These are phyloP conservation scores for Kwoniella sp. DNA, from an alignment of 768 basidiomycete genomes.

Conservation along the genomic window DNA sequence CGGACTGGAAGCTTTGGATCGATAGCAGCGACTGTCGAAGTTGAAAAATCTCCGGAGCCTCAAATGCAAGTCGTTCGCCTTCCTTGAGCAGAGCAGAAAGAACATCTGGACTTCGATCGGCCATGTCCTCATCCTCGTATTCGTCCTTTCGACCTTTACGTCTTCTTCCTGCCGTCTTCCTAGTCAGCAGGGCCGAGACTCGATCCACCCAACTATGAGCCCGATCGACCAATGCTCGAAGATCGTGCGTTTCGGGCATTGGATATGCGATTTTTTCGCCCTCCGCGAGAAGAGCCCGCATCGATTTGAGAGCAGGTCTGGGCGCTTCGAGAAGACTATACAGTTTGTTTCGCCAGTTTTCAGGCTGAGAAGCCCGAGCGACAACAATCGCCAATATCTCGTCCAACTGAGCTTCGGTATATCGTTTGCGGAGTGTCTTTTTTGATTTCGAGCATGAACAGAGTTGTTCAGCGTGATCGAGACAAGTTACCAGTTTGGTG, in stretches of 20 bases:
- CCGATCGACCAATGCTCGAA: conserved; percentile 75
- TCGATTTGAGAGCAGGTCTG: conserved; percentile 71
- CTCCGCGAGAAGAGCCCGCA: conserved; percentile 80
- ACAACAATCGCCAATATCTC: conserved; percentile 69
- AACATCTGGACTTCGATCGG: conserved; percentile 71
- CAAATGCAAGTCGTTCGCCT: conserved; percentile 79
- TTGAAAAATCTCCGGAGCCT: conserved; percentile 69
- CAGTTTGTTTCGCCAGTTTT: conserved; percentile 73
- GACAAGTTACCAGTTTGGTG: conserved; percentile 74
- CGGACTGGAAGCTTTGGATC: conserved; percentile 44
- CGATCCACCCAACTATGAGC: conserved; percentile 88
- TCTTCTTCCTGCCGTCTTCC: conserved; percentile 40
- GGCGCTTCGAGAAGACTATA: conserved; percentile 70
- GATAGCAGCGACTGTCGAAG: conserved; percentile 41
- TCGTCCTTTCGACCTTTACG: conserved; percentile 37
- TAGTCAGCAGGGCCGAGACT: conserved; percentile 31
- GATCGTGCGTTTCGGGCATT: conserved; percentile 69
- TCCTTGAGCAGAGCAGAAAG: conserved; percentile 70
- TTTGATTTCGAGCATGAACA: conserved; percentile 68
- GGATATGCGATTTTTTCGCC: conserved; percentile 80
- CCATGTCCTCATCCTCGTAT: conserved; percentile 59
- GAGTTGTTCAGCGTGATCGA: conserved; percentile 76
- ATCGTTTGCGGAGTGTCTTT: conserved; percentile 72
- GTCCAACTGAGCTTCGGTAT: conserved; percentile 73
- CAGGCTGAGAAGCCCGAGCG: conserved; percentile 72